Base-by-base conservation (phyloP, 202 grass and related monocot genomes). In the Alloteropsis angusta region DNA sequence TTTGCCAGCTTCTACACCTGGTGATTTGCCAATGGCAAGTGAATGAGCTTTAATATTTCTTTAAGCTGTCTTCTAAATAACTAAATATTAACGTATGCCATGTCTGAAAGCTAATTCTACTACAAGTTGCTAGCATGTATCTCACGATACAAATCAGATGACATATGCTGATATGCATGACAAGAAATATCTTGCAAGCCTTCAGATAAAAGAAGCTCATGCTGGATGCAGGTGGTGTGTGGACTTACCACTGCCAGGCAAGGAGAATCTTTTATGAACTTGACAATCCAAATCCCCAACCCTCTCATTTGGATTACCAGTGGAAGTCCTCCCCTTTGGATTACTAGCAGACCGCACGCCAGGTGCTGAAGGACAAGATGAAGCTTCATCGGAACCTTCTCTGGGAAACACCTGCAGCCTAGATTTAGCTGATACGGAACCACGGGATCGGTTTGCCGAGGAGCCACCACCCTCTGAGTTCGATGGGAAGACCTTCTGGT, bases 261-360 rank as follows among this genome's bases (percentile, higher is more conserved):
- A 74, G 66, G 95, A 92, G 48, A 87, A 85, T 84, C 91, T 87
- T 86, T 88, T 96, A 13, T 90, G 83, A 68, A 59, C 85, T 44
- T 83, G 85, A 46, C 67, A 65, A 43, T 87, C 80, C 35, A 87
- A 56, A 55, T 84, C 77, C 25, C 61, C 71, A 37, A 49, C 74
- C 71, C 91, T 90, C 75, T 92, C 94, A 67, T 90, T 94, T 19
- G 87, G 89, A 78, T 90, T 97, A 77, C 89, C 90, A 18, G 65
- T 59, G 14, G 89, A 87, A 43, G 67, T 73, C 77, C 95, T 90
- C 78, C 90, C 94, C 75, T 82, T 94, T 30, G 91, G 91, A 72
- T 90, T 97, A 77, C 91, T 94, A 26, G 73, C 64, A 17, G 89
- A 89, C 6, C 87, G 71, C 43, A 39, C 23, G 68, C 87, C 83